Evolutionary conservation across 2,329 filamentous ascomycete genomes (phyloP).

Genomic region (Pyricularia pennisetigena): DNA sequence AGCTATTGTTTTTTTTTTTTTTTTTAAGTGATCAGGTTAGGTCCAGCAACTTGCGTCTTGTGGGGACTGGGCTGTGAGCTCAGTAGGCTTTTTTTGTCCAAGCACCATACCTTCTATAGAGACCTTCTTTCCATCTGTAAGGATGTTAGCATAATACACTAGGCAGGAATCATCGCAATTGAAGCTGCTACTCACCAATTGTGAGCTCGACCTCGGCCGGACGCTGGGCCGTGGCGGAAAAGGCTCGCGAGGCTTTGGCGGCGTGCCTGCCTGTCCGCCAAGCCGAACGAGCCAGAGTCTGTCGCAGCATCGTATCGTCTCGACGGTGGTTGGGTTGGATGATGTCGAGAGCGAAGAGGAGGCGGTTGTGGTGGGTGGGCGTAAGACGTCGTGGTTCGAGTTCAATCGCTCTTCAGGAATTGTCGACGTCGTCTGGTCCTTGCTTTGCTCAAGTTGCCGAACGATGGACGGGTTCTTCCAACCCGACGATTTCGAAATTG

Average conservation of each 20-base stretch:
- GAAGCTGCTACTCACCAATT: constrained; percentile 54
- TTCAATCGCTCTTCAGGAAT: constrained; percentile 2
- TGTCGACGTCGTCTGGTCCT: constrained; percentile 20
- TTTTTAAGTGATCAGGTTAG: constrained; percentile 10
- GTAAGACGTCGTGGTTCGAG: neutral
- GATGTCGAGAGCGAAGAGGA: constrained; percentile 18
- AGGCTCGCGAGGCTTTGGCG: constrained; percentile 59
- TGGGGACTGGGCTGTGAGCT: neutral
- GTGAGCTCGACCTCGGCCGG: constrained; percentile 94
- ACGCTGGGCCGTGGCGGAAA: constrained; percentile 70
- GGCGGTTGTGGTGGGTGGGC: constrained; percentile 3
- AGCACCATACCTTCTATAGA: constrained; percentile 76
- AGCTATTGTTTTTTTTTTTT: constrained; percentile 51
- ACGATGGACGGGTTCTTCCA: neutral
- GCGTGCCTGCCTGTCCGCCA: constrained; percentile 53
- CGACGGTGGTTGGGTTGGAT: constrained; percentile 31
- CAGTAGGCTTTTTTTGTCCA: neutral
- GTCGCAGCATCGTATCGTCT: constrained; percentile 60
- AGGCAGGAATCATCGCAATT: constrained; percentile 16
- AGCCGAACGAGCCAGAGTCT: constrained; percentile 58
- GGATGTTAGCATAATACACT: constrained; percentile 19
- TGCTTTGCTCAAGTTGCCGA: neutral
- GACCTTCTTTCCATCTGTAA: constrained; percentile 88
- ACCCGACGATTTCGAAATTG: neutral
- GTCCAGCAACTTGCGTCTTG: constrained; percentile 5